phyloP scores from a whole-genome alignment of 768 basidiomycete species.

The Fomitopsis serialis region DNA sequence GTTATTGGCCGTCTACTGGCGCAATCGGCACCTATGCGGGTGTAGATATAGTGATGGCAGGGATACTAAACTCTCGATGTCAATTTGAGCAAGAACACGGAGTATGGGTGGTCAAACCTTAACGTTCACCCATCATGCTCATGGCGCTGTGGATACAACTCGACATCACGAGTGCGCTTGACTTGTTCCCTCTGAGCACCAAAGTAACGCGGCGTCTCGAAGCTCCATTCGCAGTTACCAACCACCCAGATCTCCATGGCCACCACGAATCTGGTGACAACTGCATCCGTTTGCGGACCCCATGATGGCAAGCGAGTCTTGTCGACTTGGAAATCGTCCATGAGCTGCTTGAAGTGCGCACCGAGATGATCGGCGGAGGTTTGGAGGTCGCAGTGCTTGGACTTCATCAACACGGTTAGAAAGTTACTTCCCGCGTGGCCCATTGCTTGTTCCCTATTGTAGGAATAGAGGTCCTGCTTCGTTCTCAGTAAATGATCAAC shows the following conservation, averaged over 20 bases:
- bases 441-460: constrained; percentile 66
- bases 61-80: too few species aligned
- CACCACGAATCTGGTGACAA: constrained; percentile 48
- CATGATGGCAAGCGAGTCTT: constrained; percentile 45
- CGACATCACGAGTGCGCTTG: constrained; percentile 24
- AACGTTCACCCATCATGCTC: too few species aligned
- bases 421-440: constrained; percentile 65
- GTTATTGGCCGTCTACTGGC: too few species aligned
- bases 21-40: too few species aligned
- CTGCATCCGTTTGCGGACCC: constrained; percentile 37
- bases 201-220: constrained; percentile 67
- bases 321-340: constrained; percentile 43
- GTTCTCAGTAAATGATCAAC: not conserved
- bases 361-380: constrained; percentile 55
- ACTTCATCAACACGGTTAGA: constrained; percentile 61
- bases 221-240: constrained; percentile 65
- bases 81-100: too few species aligned
- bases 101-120: too few species aligned
- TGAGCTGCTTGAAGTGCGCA: constrained; percentile 40
- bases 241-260: constrained; percentile 55
- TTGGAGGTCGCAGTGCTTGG: constrained; percentile 48
- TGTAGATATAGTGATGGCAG: too few species aligned
- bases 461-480: constrained; percentile 61
- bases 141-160: constrained; percentile 10
- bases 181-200: constrained; percentile 49